Base-by-base conservation (phyloP, 2,329 filamentous ascomycete species). In the Epichloe glyceriae region DNA sequence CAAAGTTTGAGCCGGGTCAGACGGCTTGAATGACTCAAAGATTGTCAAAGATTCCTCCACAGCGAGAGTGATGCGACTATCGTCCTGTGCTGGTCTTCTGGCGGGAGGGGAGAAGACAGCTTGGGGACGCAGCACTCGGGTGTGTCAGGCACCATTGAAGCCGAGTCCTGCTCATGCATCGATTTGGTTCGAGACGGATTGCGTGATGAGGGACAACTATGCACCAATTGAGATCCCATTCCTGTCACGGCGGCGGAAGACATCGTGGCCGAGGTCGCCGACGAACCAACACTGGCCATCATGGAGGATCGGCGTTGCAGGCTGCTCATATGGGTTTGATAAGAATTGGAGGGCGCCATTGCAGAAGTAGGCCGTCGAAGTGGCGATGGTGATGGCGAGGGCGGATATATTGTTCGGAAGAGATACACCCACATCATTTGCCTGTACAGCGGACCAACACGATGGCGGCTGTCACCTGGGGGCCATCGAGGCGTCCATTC, bases 401-500 rank as follows among this genome's bases (percentile, higher is more conserved):
- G 79, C 4, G 79, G 79, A 52, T 79, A 79, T 39, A 82, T 76
- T 5, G 80, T 82, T 35, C 78, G 71, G 62, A 75, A 78, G 2
- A 83, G 69, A 56, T 83, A 82, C 11, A 83, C 72, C 75, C 79
- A 83, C 67, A 82, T 73, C 74, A 81, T 80, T 59, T 82, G 78
- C 61, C 80, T 79, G 64, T 83, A 83, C 0, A 84, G 68, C 5
- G 79, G 65, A 2, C 72, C 75, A 1, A 80, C 78, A 1, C 72
- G 67, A 47, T 78, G 71, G 17, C 80, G 74, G 56, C 72, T 75
- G 56, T 83, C 80, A 1, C 77, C 76, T 0, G 67, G 61, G 0
- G 77, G 74, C 75, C 78, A 82, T 7, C 67, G 62, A 3, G 87
- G 86, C 22, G 77, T 75, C 89, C 89, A 95, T 14, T 79, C 75